Conservation (phyloP, 1,139 yeast genomes). For the Candida mesenterica region DNA sequence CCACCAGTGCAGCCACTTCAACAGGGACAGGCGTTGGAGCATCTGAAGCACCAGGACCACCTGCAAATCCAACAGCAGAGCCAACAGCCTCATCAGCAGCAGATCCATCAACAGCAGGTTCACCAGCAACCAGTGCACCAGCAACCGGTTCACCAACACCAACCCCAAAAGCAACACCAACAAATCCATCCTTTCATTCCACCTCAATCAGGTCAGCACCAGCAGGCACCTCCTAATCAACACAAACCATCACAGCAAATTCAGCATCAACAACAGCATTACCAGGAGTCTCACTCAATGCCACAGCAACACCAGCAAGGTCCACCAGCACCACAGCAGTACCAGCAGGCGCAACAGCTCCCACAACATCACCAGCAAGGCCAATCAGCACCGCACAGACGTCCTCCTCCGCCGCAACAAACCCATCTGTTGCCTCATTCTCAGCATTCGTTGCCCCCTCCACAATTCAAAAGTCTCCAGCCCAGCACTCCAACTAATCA, state of each 20-base stretch:
- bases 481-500: conserved; percentile 12
- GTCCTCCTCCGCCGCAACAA: neutral
- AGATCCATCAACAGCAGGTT: conserved; percentile 9
- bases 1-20: neutral
- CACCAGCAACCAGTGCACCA: conserved; percentile 7
- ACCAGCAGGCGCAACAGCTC: conserved; percentile 1
- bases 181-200: conserved; percentile 7
- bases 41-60: neutral
- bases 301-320: conserved; percentile 5
- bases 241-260: conserved; percentile 7
- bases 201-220: conserved; percentile 7
- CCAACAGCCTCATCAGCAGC: conserved; percentile 5
- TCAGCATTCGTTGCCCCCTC: conserved; percentile 2
- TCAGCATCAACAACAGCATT: conserved; percentile 7
- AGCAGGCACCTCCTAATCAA: conserved; percentile 8
- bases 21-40: neutral
- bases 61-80: conserved; percentile 1
- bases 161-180: conserved; percentile 10
- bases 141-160: conserved; percentile 5
- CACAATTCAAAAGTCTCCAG: neutral
- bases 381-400: conserved; percentile 2
- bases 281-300: conserved; percentile 10
- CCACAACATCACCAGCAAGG: conserved; percentile 1
- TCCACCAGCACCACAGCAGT: conserved; percentile 2
- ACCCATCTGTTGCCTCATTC: conserved; percentile 1